Conservation (phyloP, 495 filamentous ascomycete genomes). For the Paragyromitra xinjiangensis region DNA sequence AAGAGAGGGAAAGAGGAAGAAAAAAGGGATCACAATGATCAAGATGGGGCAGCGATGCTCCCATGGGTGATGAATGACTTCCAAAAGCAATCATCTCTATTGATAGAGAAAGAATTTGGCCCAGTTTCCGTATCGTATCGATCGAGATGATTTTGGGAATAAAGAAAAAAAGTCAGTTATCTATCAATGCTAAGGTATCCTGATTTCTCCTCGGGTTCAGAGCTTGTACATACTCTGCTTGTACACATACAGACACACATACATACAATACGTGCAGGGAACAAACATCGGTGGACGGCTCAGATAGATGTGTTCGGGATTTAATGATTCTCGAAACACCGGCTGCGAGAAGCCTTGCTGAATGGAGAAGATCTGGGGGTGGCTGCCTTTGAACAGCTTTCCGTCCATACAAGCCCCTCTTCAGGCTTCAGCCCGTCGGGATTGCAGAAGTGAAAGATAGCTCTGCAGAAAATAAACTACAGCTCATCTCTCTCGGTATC, state of each 20-base stretch:
- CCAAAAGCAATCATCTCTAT: slow-evolving; percentile 2
- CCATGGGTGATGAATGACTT: slow-evolving; percentile 3
- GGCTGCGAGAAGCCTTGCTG: slow-evolving; percentile 5
- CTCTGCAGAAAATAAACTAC: not conserved
- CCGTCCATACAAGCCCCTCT: not conserved
- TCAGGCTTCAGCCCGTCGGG: not conserved
- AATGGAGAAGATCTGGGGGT: slow-evolving; percentile 5
- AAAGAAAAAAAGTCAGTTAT: not conserved
- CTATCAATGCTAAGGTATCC: slow-evolving; percentile 21
- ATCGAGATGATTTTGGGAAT: not conserved
- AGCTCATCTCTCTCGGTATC: not conserved
- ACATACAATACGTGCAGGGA: not conserved
- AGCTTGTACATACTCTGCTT: not conserved
- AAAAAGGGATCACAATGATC: slow-evolving; percentile 3
- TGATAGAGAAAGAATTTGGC: slow-evolving; percentile 6
- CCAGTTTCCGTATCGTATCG: not conserved
- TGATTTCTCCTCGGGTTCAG: not conserved
- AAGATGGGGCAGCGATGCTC: slow-evolving; percentile 6
- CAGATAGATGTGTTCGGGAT: not conserved
- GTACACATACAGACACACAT: not conserved
- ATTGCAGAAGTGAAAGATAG: not conserved
- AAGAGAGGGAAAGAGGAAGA: not conserved
- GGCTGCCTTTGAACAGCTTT: not conserved
- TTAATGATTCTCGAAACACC: not conserved
- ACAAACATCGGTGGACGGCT: not conserved